Percentiles rank a stretch among this genome's conserved stretches.
Conservation (phyloP, 169 alveolate genomes). For the Eimeria brunetti region DNA sequence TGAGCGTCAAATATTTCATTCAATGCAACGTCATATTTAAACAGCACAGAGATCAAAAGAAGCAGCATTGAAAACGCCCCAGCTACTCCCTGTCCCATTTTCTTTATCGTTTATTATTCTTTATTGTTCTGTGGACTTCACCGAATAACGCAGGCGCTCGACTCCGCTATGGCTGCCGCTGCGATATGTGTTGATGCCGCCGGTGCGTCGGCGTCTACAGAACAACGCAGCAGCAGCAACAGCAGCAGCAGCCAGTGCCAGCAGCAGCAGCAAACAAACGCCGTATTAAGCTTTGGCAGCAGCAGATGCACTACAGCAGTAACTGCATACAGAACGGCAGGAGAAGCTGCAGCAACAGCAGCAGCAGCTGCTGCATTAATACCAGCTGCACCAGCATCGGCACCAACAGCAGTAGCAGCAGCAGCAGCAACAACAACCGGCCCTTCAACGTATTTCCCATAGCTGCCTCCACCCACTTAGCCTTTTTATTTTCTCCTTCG, state of each 20-base stretch:
- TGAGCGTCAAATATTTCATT: too few species aligned
- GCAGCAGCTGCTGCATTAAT: neutral
- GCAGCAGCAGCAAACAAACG: neutral
- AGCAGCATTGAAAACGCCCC: too few species aligned
- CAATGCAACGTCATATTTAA: too few species aligned
- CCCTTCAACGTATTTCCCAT: neutral
- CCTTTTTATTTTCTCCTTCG: conserved; percentile 37
- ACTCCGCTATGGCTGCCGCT: conserved; percentile 63
- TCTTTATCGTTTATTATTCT: too few species aligned
- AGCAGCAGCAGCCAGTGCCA: conserved; percentile 20
- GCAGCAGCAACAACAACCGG: neutral
- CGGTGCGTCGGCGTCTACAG: conserved; percentile 21
- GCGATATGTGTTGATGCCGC: conserved; percentile 39
- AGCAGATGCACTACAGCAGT: neutral
- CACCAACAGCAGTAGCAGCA: neutral
- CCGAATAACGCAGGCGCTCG: conserved; percentile 76
- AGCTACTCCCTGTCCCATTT: too few species aligned
- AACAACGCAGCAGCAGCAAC: neutral
- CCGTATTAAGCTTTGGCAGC: too few species aligned
- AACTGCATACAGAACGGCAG: neutral
- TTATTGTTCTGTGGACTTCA: neutral
- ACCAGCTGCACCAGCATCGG: neutral
- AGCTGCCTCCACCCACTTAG: neutral
- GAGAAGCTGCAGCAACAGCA: neutral
- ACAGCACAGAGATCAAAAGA: too few species aligned